Conservation (phyloP, 768 basidiomycete species). For the Hydnomerulius pinastri region DNA sequence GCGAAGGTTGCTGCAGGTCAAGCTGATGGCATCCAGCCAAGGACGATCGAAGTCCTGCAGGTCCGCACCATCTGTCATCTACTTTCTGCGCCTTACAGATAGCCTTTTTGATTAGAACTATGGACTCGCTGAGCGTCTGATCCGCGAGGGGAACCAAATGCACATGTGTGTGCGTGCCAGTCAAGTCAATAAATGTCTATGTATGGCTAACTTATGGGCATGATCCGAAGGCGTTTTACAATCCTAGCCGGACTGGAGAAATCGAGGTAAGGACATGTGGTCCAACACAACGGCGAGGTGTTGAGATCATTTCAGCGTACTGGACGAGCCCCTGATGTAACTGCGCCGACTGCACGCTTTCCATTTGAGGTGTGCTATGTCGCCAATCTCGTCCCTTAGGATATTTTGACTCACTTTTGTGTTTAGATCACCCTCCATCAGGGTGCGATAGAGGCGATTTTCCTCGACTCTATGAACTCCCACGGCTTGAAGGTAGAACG, state of each 20-base stretch:
- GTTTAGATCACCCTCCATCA: conserved; percentile 39
- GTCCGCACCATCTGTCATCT: conserved; percentile 19
- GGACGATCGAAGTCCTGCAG: conserved; percentile 57
- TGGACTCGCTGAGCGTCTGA: conserved; percentile 65
- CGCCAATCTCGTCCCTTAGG: neutral
- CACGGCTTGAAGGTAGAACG: conserved; percentile 38
- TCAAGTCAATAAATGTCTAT: neutral
- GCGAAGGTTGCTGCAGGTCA: conserved; percentile 46
- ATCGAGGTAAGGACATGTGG: conserved; percentile 50
- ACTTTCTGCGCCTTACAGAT: neutral
- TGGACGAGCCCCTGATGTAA: conserved; percentile 62
- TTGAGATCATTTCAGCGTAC: conserved; percentile 47
- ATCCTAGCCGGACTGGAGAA: conserved; percentile 58
- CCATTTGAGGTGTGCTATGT: conserved; percentile 61
- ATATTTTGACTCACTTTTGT: neutral
- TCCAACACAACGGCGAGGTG: neutral
- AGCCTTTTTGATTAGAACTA: conserved; percentile 55
- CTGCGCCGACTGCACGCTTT: conserved; percentile 62
- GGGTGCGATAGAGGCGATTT: conserved; percentile 44
- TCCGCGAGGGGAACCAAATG: conserved; percentile 68
- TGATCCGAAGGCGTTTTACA: conserved; percentile 65
- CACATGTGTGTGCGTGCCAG: conserved; percentile 57
- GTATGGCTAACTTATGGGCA: neutral
- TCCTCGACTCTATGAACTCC: conserved; percentile 40
- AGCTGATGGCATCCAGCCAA: conserved; percentile 57